Evolutionary conservation across 176 grass and related monocot genomes (phyloP), one percentile per base, ranked within the genome.

Genomic region (Neostapfia colusana): DNA sequence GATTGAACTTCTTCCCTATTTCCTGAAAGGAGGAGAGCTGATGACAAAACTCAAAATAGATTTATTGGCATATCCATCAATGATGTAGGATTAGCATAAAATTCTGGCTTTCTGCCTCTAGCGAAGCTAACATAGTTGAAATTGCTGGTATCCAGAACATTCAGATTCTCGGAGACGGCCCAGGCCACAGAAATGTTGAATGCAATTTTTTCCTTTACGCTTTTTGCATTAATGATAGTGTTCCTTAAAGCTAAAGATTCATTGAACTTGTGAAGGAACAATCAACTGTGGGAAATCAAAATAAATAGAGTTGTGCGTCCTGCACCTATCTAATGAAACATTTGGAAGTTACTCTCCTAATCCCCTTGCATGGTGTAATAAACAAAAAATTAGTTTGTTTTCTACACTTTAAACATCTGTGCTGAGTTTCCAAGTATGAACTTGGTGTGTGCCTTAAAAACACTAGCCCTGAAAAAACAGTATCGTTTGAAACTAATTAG

Each of bases 241-340:
- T 82, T 53, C 72, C 35, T 39, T 56, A 76, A 50, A 55, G 23
- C 17, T 74, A 23, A 57, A 58, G 48, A 65, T 57, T 74, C 1
- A 46, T 59, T 73, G 41, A 9, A 50, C 18, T 59, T 68, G 34
- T 34, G 31, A 80, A 67, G 7, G 31, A 59, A 57, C 20, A 21
- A 18, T 8, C 17, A 59, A 3, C 49, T 77, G 6, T 82, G 21
- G 24, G 48, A 69, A 28, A 8, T 69, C 4, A 6, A 58, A 73
- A 64, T 64, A 4, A 44, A 50, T 63, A 20, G 14, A 63, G n/a
- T 53, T 10, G 4, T 18, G 23, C 64, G 6, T 42, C 43, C 27
- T 28, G 12, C 18, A 24, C 6, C 3, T 18, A 4, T 67, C 10
- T 73, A 36, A 36, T 31, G 60, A 73, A 23, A 49, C 21, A 75